Conservation (phyloP, 2,329 filamentous ascomycete genomes). For the Hypoxylon sp. region DNA sequence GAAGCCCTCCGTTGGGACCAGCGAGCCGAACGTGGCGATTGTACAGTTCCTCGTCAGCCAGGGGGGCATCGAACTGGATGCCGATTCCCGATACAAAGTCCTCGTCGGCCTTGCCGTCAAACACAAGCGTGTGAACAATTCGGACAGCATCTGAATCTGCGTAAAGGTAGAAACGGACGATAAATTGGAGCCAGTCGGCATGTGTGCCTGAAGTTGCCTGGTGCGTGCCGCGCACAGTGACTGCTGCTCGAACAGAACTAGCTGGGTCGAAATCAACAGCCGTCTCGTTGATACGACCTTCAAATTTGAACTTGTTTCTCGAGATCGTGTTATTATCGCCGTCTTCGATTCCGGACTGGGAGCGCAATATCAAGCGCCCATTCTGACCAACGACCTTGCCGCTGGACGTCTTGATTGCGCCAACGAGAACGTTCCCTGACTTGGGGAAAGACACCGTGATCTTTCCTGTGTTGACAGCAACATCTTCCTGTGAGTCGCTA, state of each 20-base stretch:
- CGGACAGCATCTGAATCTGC: slow-evolving; percentile 62
- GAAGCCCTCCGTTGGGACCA: slow-evolving; percentile 61
- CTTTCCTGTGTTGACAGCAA: slow-evolving; percentile 56
- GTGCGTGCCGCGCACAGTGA: slow-evolving; percentile 55
- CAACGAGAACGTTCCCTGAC: slow-evolving; percentile 51
- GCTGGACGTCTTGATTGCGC: slow-evolving; percentile 49
- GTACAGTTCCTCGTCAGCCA: slow-evolving; percentile 60
- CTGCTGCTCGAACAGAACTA: slow-evolving; percentile 53
- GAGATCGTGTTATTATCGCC: slow-evolving; percentile 45
- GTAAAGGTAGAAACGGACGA: slow-evolving; percentile 66
- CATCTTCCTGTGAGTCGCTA: slow-evolving; percentile 36
- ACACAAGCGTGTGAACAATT: slow-evolving; percentile 64
- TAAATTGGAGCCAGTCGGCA: slow-evolving; percentile 61
- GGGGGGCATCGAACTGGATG: slow-evolving; percentile 62
- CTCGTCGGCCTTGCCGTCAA: slow-evolving; percentile 57
- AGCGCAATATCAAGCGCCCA: slow-evolving; percentile 61
- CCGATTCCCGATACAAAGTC: slow-evolving; percentile 64
- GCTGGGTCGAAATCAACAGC: slow-evolving; percentile 52
- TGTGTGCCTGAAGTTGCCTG: slow-evolving; percentile 45
- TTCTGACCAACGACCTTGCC: slow-evolving; percentile 55
- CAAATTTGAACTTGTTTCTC: slow-evolving; percentile 55
- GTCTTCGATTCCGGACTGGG: slow-evolving; percentile 56
- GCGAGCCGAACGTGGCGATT: slow-evolving; percentile 66
- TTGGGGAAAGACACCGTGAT: slow-evolving; percentile 53
- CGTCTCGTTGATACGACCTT: slow-evolving; percentile 60